These are phyloP conservation scores for Globisporangium splendens DNA, from an alignment of 352 stramenopile genomes.

Conservation along the genomic window DNA sequence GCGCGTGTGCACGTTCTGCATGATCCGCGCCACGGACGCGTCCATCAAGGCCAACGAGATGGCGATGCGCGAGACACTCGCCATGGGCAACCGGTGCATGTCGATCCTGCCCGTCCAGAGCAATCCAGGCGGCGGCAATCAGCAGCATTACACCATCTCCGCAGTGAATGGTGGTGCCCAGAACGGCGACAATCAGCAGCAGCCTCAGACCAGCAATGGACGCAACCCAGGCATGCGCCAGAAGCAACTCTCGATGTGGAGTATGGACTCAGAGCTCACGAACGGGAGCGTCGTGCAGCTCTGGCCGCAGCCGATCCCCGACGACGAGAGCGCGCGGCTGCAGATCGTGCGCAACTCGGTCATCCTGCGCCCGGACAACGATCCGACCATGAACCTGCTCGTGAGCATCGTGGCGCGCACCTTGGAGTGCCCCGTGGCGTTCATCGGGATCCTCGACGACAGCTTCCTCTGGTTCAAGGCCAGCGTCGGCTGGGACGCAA, in stretches of 20 bases:
- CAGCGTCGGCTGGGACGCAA: slow-evolving; percentile 55
- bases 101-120: slow-evolving; percentile 14
- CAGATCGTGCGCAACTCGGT: slow-evolving; percentile 47
- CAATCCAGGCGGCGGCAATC: background rate
- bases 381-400: slow-evolving; percentile 72
- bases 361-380: slow-evolving; percentile 45
- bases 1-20: slow-evolving; percentile 77
- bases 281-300: slow-evolving; percentile 61
- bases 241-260: slow-evolving; percentile 52
- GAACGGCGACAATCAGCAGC: background rate
- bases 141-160: too few species aligned
- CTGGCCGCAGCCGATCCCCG: slow-evolving; percentile 45
- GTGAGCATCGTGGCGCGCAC: slow-evolving; percentile 67
- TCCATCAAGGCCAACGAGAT: slow-evolving; percentile 58
- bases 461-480: slow-evolving; percentile 61
- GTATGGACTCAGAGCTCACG: slow-evolving; percentile 60
- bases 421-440: slow-evolving; percentile 59
- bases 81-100: slow-evolving; percentile 20
- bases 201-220: too few species aligned
- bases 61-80: slow-evolving; percentile 32
- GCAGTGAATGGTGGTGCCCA: background rate
- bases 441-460: slow-evolving; percentile 67
- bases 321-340: slow-evolving; percentile 45
- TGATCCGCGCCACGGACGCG: slow-evolving; percentile 70
- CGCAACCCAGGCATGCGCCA: slow-evolving; percentile 9